Conservation (phyloP, 257 asterid genomes). For the Jasminum sambac region DNA sequence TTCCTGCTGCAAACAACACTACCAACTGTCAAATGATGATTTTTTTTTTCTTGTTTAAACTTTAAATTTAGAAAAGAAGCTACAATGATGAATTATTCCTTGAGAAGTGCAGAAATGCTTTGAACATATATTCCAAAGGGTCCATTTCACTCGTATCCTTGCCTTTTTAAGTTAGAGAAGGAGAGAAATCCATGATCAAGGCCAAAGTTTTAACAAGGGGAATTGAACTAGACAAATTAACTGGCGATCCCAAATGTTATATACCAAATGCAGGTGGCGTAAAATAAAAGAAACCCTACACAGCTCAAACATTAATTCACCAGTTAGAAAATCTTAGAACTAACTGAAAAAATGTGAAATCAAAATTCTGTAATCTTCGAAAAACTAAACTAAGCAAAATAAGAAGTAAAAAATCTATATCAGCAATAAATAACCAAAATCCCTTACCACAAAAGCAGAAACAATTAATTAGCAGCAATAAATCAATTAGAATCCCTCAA, state of each 20-base stretch:
- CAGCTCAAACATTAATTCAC: constrained; percentile 23
- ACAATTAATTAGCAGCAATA: constrained; percentile 26
- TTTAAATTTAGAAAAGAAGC: background rate
- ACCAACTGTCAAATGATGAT: background rate
- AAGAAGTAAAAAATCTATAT: constrained; percentile 31
- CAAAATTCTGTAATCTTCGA: background rate
- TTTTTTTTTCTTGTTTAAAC: background rate
- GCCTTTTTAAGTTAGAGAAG: background rate
- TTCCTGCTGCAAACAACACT: background rate
- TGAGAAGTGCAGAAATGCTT: background rate
- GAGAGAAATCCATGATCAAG: background rate
- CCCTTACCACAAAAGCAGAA: constrained; percentile 33
- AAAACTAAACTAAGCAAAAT: constrained; percentile 19
- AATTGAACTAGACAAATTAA: background rate
- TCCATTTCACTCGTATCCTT: constrained; percentile 7
- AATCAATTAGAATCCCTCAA: constrained; percentile 12
- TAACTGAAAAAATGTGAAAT: constrained; percentile 14
- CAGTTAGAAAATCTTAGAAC: constrained; percentile 2
- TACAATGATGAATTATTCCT: background rate
- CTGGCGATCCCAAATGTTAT: constrained; percentile 7
- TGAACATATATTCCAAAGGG: background rate
- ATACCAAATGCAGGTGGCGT: constrained; percentile 20
- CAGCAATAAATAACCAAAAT: constrained; percentile 27
- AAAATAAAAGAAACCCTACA: constrained; percentile 14
- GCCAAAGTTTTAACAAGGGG: background rate